Evolutionary conservation across 257 asterid genomes (phyloP).

Genomic region (Leonotis leonurus): DNA sequence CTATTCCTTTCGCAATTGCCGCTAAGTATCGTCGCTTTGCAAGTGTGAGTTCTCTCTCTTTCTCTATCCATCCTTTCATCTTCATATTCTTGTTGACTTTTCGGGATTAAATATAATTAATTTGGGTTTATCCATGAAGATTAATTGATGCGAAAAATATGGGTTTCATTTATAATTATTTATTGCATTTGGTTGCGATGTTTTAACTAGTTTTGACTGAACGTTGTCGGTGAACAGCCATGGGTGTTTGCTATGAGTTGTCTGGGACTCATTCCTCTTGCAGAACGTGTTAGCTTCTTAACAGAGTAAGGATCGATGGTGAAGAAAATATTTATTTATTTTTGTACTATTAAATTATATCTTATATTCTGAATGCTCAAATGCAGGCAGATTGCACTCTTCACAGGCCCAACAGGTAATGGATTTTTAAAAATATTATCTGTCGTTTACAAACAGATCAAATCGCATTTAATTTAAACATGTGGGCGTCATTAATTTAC

Average conservation of each 20-base stretch:
- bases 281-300: constrained; percentile 79
- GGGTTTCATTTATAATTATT: not conserved
- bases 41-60: constrained; percentile 27
- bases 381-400: constrained; percentile 79
- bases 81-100: not conserved
- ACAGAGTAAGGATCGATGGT: constrained; percentile 89
- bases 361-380: not conserved
- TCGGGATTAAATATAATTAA: not conserved
- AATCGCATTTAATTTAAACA: not conserved
- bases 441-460: not conserved
- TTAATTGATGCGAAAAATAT: not conserved
- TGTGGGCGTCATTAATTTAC: not conserved
- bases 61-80: not conserved
- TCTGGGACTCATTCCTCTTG: constrained; percentile 84
- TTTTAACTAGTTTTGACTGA: not conserved
- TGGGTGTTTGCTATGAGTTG: constrained; percentile 90
- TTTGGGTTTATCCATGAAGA: not conserved
- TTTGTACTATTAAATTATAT: not conserved
- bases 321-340: not conserved
- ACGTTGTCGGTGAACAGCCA: constrained; percentile 35
- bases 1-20: constrained; percentile 67
- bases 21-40: constrained; percentile 41
- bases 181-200: not conserved
- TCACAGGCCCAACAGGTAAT: constrained; percentile 95
- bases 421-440: not conserved